Evolutionary conservation across 169 alveolate genomes (phyloP).

Genomic region (Plasmodium chabaudi): DNA sequence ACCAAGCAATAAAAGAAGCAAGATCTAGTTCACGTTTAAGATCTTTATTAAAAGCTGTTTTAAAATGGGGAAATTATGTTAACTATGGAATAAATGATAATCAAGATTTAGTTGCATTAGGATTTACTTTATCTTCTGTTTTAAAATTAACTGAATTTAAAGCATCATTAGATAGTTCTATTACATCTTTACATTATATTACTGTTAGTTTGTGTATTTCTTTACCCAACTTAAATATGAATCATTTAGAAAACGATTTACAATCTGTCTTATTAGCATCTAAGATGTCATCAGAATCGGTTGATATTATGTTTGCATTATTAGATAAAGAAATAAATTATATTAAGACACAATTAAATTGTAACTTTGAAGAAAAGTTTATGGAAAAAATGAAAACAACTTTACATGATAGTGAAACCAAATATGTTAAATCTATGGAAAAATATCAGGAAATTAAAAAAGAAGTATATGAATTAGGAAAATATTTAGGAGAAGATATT

Average conservation of each 20-base stretch:
- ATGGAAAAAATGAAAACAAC: slow-evolving; percentile 59
- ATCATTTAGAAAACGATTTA: slow-evolving; percentile 46
- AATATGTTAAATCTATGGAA: slow-evolving; percentile 25
- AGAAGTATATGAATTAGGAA: slow-evolving; percentile 49
- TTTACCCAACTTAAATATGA: slow-evolving; percentile 75
- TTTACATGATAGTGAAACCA: slow-evolving; percentile 66
- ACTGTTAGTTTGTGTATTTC: slow-evolving; percentile 80
- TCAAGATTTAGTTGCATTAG: slow-evolving; percentile 77
- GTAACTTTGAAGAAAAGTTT: slow-evolving; percentile 53
- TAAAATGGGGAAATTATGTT: slow-evolving; percentile 87
- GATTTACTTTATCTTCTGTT: slow-evolving; percentile 84
- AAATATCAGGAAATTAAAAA: slow-evolving; percentile 66
- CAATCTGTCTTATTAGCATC: slow-evolving; percentile 64
- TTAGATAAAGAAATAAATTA: slow-evolving; percentile 70
- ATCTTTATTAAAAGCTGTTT: slow-evolving; percentile 79
- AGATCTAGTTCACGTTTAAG: slow-evolving; percentile 78
- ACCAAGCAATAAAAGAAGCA: slow-evolving; percentile 80
- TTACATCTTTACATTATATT: slow-evolving; percentile 86
- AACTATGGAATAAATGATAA: slow-evolving; percentile 83
- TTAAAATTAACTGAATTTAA: slow-evolving; percentile 84
- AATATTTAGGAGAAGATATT: slow-evolving; percentile 72
- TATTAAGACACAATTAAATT: slow-evolving; percentile 37
- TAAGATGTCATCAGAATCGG: slow-evolving; percentile 76
- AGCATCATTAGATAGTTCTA: slow-evolving; percentile 79
- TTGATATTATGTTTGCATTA: slow-evolving; percentile 62